phyloP scores from a whole-genome alignment of 1,284 basidiomycete genomes.

The Schizophyllum commune region DNA sequence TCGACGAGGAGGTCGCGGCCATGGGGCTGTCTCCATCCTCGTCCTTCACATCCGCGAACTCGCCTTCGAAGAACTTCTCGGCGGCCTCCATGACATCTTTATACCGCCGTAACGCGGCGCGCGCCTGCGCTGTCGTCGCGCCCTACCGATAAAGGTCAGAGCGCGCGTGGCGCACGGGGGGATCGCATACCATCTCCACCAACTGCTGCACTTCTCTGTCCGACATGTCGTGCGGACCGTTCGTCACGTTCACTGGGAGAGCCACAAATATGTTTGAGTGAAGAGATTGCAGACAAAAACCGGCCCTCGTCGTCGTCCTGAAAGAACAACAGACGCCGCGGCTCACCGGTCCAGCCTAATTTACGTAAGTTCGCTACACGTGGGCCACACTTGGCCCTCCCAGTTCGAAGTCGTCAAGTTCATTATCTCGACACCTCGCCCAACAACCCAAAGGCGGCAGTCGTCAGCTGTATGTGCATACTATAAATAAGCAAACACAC shows the following conservation, averaged over 20 bases:
- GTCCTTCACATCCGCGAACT: constrained; percentile 65
- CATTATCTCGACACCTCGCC: background rate
- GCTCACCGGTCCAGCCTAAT: background rate
- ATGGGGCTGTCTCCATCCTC: constrained; percentile 28
- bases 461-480: background rate
- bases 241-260: background rate
- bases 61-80: constrained; percentile 74
- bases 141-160: constrained; percentile 41
- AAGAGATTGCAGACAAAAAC: constrained; percentile 1
- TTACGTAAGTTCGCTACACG: background rate
- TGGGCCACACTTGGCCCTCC: constrained; percentile 1
- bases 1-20: constrained; percentile 16
- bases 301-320: background rate
- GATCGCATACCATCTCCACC: constrained; percentile 44
- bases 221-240: background rate
- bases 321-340: background rate
- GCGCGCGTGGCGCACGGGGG: background rate
- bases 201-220: constrained; percentile 39
- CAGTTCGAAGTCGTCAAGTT: constrained; percentile 1
- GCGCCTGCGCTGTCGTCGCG: constrained; percentile 68
- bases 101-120: constrained; percentile 67
- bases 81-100: constrained; percentile 89
- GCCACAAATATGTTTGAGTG: too few species aligned
- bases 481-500: background rate
- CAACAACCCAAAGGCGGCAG: background rate